Base-by-base conservation (phyloP, 306 rosid genomes). In the Castanea mollissima region DNA sequence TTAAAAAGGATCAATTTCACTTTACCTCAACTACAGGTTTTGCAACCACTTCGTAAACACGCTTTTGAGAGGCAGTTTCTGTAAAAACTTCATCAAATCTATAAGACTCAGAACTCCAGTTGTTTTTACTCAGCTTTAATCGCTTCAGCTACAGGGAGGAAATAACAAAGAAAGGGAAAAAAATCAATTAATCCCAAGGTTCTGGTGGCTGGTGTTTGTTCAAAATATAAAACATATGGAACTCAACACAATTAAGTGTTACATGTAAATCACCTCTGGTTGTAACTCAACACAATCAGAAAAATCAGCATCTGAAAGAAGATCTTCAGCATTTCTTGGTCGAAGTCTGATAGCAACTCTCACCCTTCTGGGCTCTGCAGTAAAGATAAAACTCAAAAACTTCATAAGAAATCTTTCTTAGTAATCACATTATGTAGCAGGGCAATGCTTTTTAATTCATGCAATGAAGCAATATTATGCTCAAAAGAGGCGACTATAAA, bases 1-100 rank as follows among this genome's bases (percentile, higher is more conserved):
- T 44, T 6, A 27, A 4, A 46, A 55, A 41, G 46, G 35, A 10
- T 5, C 25, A 65, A 52, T 18, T 19, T 11, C 60, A 79, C 77
- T 60, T 19, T 73, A 90, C 94, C 91, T 90, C 94, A 58, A 90
- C 91, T 25, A 90, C 94, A 35, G 94, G 94, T 75, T 87, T 81
- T 60, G 92, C 94, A 20, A 90, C 94, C 46, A 76, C 94, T 68
- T 90, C 92, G 46, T 90, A 90, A 65, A 90, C 85, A 27, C 94
- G 88, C 84, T 73, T 88, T 77, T 90, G 94, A 10, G 92, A 90
- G 44, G 92, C 89, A 14, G 88, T 81, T 72, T 88, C 94, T 0
- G 88, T 87, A 63, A 90, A 87, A 79, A 90, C 82, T 62, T 87
- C 94, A 80, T 90, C 94, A 84, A 88, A 90, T 73, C 88, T 84